These are phyloP conservation scores for Trametopsis cervina DNA, from an alignment of 768 basidiomycete genomes.

Conservation along the genomic window DNA sequence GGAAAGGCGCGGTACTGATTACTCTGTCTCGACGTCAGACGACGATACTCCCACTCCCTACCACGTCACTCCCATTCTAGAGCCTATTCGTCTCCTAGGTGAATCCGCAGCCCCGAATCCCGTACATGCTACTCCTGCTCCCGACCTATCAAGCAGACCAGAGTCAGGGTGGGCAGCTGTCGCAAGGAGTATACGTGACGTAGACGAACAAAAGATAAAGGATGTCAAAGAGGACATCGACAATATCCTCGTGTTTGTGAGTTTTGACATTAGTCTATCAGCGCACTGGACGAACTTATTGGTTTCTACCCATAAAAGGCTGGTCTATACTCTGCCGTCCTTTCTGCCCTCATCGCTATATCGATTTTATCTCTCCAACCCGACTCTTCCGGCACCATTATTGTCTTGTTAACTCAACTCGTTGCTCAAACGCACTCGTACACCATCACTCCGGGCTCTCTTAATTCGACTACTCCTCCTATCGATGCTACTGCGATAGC, in stretches of 20 bases:
- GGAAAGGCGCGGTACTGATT: too few species aligned
- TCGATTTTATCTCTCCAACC: background rate
- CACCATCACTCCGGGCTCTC: background rate
- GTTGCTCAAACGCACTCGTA: background rate
- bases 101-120: too few species aligned
- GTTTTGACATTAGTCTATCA: background rate
- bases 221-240: conserved; percentile 7
- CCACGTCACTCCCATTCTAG: too few species aligned
- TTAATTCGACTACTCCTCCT: background rate
- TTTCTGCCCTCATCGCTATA: background rate
- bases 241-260: conserved; percentile 7
- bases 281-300: background rate
- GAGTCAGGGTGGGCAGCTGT: conserved; percentile 1
- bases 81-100: too few species aligned
- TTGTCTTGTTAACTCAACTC: background rate
- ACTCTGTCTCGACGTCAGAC: too few species aligned
- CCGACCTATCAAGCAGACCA: too few species aligned
- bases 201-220: conserved; percentile 3
- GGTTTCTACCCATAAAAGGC: background rate
- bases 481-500: background rate
- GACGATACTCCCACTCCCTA: too few species aligned
- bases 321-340: conserved; percentile 5
- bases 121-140: too few species aligned
- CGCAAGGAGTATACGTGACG: background rate
- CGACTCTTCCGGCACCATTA: background rate